Conservation (phyloP, 2,329 filamentous ascomycete species). For the Neonectria magnoliae region DNA sequence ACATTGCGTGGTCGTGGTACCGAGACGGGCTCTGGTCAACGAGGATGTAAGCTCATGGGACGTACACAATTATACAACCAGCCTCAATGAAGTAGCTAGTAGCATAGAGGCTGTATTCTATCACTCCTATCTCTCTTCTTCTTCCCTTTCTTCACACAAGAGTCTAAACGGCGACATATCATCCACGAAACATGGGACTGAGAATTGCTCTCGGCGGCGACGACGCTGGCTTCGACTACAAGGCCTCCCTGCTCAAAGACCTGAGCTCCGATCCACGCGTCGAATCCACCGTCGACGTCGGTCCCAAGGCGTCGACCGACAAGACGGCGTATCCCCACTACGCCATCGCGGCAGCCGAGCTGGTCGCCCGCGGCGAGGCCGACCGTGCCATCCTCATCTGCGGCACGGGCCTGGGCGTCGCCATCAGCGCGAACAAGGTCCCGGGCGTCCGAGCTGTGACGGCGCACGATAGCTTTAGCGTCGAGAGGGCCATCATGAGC, state of each 20-base stretch:
- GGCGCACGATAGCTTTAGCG: constrained; percentile 85
- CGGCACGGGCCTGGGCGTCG: constrained; percentile 86
- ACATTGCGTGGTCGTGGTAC: neutral
- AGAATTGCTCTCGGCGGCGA: constrained; percentile 21
- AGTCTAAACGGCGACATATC: neutral
- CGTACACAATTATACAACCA: neutral
- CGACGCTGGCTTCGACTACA: constrained; percentile 82
- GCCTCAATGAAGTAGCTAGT: neutral
- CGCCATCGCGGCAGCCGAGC: constrained; percentile 75
- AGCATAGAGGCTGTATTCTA: neutral
- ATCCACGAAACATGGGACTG: constrained; percentile 11
- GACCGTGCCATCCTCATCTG: constrained; percentile 86
- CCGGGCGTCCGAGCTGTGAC: constrained; percentile 87
- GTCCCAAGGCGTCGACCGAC: constrained; percentile 69
- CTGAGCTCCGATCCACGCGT: constrained; percentile 75
- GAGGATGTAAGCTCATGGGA: neutral
- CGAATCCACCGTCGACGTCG: constrained; percentile 70
- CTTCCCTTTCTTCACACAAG: neutral
- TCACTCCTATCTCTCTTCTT: neutral
- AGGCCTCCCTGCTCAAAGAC: constrained; percentile 76
- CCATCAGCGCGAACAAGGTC: constrained; percentile 88
- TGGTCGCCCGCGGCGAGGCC: constrained; percentile 70
- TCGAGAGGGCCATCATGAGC: constrained; percentile 82
- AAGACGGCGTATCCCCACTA: constrained; percentile 86
- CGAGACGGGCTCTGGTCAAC: constrained; percentile 2